Evolutionary conservation across 2,329 filamentous ascomycete species (phyloP).

Genomic region (Cladosporium sp.): DNA sequence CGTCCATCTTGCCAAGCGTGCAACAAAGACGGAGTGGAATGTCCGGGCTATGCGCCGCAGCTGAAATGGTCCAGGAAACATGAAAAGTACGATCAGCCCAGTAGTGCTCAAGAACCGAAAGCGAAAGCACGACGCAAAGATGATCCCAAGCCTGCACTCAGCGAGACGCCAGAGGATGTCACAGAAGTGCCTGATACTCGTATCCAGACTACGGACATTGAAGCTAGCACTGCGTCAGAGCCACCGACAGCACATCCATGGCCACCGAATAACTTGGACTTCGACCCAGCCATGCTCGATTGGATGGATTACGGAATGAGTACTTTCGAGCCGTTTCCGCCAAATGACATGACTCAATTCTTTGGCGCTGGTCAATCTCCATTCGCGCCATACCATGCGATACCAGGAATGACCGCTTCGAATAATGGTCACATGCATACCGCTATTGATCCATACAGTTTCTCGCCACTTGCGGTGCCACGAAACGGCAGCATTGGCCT

Average conservation of each 20-base stretch:
- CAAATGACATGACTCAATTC: slow-evolving; percentile 1
- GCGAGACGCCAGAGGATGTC: slow-evolving; percentile 3
- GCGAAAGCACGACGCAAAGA: slow-evolving; percentile 4
- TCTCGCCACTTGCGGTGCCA: not conserved
- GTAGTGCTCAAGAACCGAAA: not conserved
- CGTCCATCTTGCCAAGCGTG: slow-evolving; percentile 42
- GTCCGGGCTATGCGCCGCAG: slow-evolving; percentile 45
- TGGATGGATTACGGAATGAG: slow-evolving; percentile 5
- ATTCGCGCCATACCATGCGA: not conserved
- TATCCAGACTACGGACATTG: not conserved
- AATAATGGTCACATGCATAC: not conserved
- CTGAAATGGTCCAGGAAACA: slow-evolving; percentile 48
- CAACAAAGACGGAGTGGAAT: slow-evolving; percentile 38
- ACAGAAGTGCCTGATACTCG: not conserved
- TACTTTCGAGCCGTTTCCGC: not conserved
- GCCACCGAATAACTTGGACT: not conserved
- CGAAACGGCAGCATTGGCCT: not conserved
- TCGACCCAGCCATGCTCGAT: slow-evolving; percentile 7
- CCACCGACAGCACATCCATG: not conserved
- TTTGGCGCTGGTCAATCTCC: not conserved
- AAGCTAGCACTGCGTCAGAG: not conserved
- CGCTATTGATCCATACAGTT: not conserved
- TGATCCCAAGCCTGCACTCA: slow-evolving; percentile 1
- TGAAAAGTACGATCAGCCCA: slow-evolving; percentile 38
- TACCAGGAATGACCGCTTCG: not conserved